phyloP scores from a whole-genome alignment of 371 early-diverging fungal genomes.

The Lichtheimia hyalospora region DNA sequence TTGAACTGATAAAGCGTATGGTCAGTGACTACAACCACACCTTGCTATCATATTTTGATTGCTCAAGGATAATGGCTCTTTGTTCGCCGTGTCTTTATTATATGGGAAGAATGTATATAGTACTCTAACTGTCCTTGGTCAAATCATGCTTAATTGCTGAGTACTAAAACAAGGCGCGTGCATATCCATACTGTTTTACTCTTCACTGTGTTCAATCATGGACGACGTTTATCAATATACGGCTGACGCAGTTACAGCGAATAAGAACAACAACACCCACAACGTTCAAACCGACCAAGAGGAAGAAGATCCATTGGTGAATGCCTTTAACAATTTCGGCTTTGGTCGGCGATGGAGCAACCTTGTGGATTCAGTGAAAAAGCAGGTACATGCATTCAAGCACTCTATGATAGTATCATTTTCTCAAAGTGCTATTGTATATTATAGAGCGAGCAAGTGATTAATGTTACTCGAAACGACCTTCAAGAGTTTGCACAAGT shows the following conservation, averaged over 20 bases:
- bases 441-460: slow-evolving; percentile 46
- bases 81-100: no score
- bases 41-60: no score
- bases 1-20: no score
- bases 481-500: slow-evolving; percentile 48
- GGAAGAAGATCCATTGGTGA: slow-evolving; percentile 38
- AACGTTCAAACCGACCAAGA: background rate
- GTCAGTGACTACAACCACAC: no score
- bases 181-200: no score
- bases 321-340: slow-evolving; percentile 44
- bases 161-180: no score
- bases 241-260: slow-evolving; percentile 30
- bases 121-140: no score
- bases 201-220: slow-evolving; percentile 8
- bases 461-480: slow-evolving; percentile 46
- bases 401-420: background rate
- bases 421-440: background rate
- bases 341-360: slow-evolving; percentile 40
- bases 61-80: no score
- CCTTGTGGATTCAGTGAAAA: slow-evolving; percentile 43
- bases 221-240: slow-evolving; percentile 40
- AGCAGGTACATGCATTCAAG: slow-evolving; percentile 30
- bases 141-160: no score
- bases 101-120: no score
- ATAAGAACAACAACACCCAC: slow-evolving; percentile 11